Percentiles rank a stretch among this genome's conserved stretches.
phyloP scores from a whole-genome alignment of 2,329 filamentous ascomycete genomes.

The Setomelanomma holmii region DNA sequence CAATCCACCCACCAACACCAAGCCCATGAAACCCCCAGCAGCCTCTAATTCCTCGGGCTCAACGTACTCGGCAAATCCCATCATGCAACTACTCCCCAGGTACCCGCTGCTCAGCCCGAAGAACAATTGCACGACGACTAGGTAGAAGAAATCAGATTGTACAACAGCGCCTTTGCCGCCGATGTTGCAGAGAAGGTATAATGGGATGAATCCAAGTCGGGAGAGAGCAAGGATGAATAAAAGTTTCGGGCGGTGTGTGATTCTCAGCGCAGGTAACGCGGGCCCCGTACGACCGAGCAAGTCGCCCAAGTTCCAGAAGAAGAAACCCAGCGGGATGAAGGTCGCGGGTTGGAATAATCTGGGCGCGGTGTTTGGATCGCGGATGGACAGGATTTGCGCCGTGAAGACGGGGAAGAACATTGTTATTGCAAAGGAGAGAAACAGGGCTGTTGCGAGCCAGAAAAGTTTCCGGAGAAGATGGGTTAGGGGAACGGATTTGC shows the following conservation, averaged over 20 bases:
- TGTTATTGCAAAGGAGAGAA: conserved; percentile 80
- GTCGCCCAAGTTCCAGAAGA: conserved; percentile 94
- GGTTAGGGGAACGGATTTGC: conserved; percentile 65
- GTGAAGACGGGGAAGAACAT: conserved; percentile 98
- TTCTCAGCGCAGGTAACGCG: conserved; percentile 60
- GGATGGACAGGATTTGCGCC: conserved; percentile 54
- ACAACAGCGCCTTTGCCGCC: conserved; percentile 72
- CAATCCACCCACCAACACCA: conserved; percentile 86
- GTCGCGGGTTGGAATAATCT: conserved; percentile 72
- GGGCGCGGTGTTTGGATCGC: conserved; percentile 53
- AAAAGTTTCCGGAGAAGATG: conserved; percentile 77
- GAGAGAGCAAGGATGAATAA: conserved; percentile 73
- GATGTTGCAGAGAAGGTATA: conserved; percentile 92
- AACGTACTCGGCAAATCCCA: conserved; percentile 83
- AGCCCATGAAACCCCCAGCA: conserved; percentile 90
- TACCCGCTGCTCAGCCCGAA: conserved; percentile 90
- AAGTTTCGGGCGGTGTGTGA: conserved; percentile 68
- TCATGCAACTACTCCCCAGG: conserved; percentile 88
- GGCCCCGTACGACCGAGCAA: conserved; percentile 77
- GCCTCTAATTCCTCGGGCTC: conserved; percentile 84
- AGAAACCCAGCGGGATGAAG: conserved; percentile 89
- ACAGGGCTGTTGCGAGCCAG: conserved; percentile 79
- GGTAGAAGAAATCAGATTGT: conserved; percentile 84
- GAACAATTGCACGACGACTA: conserved; percentile 79
- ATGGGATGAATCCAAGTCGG: conserved; percentile 75